These are phyloP conservation scores for Fomitopsis pulvina DNA, from an alignment of 768 basidiomycete species.

Conservation along the genomic window DNA sequence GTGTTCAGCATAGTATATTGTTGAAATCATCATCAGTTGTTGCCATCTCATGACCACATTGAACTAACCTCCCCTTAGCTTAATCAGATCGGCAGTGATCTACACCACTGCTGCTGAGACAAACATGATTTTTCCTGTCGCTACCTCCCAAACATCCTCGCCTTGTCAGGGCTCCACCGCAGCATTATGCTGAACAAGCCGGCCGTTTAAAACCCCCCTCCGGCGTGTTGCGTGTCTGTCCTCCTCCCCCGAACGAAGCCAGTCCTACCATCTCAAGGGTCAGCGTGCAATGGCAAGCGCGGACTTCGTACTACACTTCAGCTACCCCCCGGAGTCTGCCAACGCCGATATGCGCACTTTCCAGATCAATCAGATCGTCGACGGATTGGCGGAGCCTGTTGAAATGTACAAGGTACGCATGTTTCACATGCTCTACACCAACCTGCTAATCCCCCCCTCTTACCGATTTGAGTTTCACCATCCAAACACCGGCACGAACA, in stretches of 20 bases:
- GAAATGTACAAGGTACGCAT: conserved; percentile 38
- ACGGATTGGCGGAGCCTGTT: conserved; percentile 21
- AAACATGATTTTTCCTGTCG: neutral
- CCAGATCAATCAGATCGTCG: conserved; percentile 29
- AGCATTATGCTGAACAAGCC: neutral
- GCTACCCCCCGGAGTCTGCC: conserved; percentile 21
- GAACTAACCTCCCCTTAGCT: conserved; percentile 17
- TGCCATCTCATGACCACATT: conserved; percentile 13
- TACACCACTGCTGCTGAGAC: conserved; percentile 5
- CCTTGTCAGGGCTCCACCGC: neutral
- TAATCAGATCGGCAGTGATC: conserved; percentile 19
- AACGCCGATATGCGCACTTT: conserved; percentile 38
- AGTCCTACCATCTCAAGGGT: neutral
- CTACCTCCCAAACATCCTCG: neutral
- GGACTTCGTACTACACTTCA: conserved; percentile 34
- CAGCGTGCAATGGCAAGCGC: conserved; percentile 10
- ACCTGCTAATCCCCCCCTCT: neutral
- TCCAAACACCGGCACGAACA: conserved; percentile 32
- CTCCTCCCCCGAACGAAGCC: neutral
- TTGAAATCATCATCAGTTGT: neutral
- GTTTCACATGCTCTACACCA: neutral
- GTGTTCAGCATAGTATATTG: neutral
- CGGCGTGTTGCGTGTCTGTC: neutral
- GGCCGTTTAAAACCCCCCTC: neutral
- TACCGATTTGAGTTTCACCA: conserved; percentile 13